A percentile compares a stretch with the other conserved stretches of the same genome.
Evolutionary conservation across 1,284 basidiomycete genomes (phyloP).

Genomic region (Ceraceosorus guamensis): DNA sequence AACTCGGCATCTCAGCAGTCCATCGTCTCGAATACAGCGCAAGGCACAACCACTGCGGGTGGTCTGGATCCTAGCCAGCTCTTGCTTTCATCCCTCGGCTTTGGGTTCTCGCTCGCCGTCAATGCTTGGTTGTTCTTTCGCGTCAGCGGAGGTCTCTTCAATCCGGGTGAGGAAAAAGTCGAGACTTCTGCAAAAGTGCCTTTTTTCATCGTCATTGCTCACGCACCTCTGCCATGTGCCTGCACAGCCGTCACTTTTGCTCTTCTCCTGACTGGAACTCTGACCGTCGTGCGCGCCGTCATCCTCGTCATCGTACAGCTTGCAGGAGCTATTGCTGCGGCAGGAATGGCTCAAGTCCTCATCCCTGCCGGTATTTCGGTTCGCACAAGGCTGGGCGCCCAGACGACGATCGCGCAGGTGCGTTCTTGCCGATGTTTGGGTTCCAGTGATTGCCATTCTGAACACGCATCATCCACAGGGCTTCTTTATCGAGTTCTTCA

Average conservation of each 20-base stretch:
- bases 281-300: conserved; percentile 5
- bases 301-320: conserved; percentile 15
- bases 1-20: not conserved
- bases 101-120: conserved; percentile 47
- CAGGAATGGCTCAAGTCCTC: conserved; percentile 18
- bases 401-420: conserved; percentile 19
- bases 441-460: no score
- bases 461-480: no score
- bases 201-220: no score
- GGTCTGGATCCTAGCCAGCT: conserved; percentile 35
- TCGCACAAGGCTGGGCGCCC: conserved; percentile 6
- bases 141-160: not conserved
- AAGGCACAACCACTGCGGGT: not conserved
- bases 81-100: conserved; percentile 52
- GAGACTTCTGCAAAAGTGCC: no score
- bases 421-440: no score
- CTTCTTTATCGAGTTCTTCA: conserved; percentile 18
- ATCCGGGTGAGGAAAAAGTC: no score
- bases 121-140: not conserved
- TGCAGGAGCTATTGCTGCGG: conserved; percentile 24
- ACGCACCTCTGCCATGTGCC: no score
- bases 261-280: conserved; percentile 8
- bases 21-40: not conserved
- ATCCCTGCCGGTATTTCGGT: conserved; percentile 12
- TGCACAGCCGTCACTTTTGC: conserved; percentile 6